Evolutionary conservation across 495 filamentous ascomycete genomes (phyloP), one percentile per base, ranked within the genome.

Genomic region (Thermothielavioides terrestris): DNA sequence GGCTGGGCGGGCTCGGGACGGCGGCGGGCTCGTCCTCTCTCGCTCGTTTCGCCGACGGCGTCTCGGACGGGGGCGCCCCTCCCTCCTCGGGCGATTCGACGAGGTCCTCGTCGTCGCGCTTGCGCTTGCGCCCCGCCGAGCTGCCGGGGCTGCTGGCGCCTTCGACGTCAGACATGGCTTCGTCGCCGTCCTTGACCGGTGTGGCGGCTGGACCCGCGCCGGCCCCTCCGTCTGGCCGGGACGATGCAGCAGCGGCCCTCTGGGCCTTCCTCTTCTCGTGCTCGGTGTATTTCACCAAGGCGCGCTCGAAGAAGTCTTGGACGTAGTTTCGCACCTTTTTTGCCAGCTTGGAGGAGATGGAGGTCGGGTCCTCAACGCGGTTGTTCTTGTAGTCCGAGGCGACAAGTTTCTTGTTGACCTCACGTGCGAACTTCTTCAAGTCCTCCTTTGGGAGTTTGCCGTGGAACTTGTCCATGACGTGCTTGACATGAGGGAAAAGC

Each of bases 361-460:
- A 30, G 41, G 79, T 87, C 4, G 89, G 90, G 57, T 96, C 85
- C 18, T 82, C 74, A 9, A 96, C 89, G 3, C 86, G 82, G 34
- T 79, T 77, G 56, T 90, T 80, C 65, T 94, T 95, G 71, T 85
- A 96, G 60, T 96, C 89, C 0, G 86, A 88, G 22, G 83, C 79
- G 25, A 94, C 88, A 23, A 96, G 74, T 61, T 89, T 94, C 64
- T 91, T 94, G 49, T 82, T 80, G 15, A 89, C 80, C 64, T 95
- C 88, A 65, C 91, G 92, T 4, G 82, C 84, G 54, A 89, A 84
- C 42, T 85, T 80, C 67, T 96, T 96, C 6, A 96, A 61, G 56
- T 95, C 84, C 6, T 95, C 88, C 53, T 83, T 88, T 3, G 86
- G 84, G 14, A 96, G 78, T 68, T 88, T 88, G 55, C 83, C 74